Conservation (phyloP, 2,329 filamentous ascomycete genomes). For the Neocucurbitaria cava region DNA sequence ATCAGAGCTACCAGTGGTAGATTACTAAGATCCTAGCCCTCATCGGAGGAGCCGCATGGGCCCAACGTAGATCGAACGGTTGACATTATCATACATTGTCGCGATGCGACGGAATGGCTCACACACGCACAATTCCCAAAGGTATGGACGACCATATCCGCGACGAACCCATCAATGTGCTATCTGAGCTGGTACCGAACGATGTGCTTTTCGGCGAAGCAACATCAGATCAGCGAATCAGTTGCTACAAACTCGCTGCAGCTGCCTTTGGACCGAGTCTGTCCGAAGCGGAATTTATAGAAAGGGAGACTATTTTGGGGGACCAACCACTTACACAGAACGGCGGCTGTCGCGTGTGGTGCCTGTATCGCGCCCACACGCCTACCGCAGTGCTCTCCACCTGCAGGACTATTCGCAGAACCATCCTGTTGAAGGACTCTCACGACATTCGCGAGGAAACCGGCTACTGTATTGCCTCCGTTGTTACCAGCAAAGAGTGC, state of each 20-base stretch:
- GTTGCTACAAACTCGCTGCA: slow-evolving; percentile 4
- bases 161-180: neutral
- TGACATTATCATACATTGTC: neutral
- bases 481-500: slow-evolving; percentile 1
- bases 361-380: slow-evolving; percentile 2
- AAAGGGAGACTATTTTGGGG: neutral
- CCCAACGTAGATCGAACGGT: neutral
- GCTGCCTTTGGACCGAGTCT: slow-evolving; percentile 2
- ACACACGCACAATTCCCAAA: neutral
- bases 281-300: slow-evolving; percentile 4
- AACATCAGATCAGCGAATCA: neutral
- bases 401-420: slow-evolving; percentile 4
- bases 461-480: slow-evolving; percentile 5
- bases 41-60: neutral
- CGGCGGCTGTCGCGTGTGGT: slow-evolving; percentile 9
- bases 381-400: slow-evolving; percentile 1
- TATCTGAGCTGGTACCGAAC: neutral
- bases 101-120: neutral
- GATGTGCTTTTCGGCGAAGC: slow-evolving; percentile 5
- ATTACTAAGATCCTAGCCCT: neutral
- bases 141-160: neutral
- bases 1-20: too few relatives aligned
- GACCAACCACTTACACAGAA: neutral
- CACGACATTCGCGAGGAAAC: neutral
- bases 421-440: neutral